Conservation (phyloP, 2,329 filamentous ascomycete species). For the Diaporthe sp. region DNA sequence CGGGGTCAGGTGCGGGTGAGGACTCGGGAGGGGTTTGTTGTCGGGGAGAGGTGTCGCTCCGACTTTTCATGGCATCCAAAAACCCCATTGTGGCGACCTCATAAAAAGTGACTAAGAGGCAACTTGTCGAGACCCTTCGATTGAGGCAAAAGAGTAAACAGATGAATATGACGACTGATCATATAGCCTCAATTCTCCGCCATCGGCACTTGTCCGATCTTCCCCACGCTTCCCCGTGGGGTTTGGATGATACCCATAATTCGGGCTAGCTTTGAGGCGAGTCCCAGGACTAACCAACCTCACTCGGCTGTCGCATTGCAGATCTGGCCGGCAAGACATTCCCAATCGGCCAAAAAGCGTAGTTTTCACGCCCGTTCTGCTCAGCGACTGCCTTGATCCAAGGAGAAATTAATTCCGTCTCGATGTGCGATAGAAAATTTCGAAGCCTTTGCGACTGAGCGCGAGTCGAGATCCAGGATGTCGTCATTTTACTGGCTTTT, state of each 20-base stretch:
- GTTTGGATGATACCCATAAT: neutral
- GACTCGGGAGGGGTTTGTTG: neutral
- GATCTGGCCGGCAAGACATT: slow-evolving; percentile 16
- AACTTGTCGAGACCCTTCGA: neutral
- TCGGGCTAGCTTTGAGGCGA: slow-evolving; percentile 35
- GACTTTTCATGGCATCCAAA: neutral
- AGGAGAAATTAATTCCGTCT: neutral
- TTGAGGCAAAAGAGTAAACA: neutral
- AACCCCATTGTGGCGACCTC: neutral
- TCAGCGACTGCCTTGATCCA: neutral
- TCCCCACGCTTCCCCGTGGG: slow-evolving; percentile 12
- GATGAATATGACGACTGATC: neutral
- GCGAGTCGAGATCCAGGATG: neutral
- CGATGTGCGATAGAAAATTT: neutral
- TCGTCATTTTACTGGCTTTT: neutral
- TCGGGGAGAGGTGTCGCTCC: neutral
- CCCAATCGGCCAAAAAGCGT: neutral
- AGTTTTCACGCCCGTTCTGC: neutral
- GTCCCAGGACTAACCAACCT: neutral
- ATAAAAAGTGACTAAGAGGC: no score
- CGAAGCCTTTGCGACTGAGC: neutral
- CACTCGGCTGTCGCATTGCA: neutral
- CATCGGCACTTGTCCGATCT: slow-evolving; percentile 2
- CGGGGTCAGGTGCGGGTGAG: neutral
- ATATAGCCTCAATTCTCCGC: neutral